A percentile compares a stretch with the other conserved stretches of the same genome.
phyloP scores from a whole-genome alignment of 2,329 filamentous ascomycete genomes.

The Aphanoascus verrucosus region DNA sequence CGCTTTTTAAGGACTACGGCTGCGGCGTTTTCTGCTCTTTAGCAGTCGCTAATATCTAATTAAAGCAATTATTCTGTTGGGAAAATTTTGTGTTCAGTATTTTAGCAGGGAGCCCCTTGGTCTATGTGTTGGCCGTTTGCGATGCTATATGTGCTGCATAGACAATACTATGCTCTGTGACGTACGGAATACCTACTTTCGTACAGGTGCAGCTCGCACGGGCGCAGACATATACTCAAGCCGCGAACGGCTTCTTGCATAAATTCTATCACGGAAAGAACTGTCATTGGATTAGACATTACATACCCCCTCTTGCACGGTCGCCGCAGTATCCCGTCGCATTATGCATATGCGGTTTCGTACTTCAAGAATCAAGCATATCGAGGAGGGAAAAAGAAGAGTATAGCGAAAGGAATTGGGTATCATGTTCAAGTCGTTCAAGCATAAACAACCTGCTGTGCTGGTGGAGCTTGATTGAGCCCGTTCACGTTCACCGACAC shows the following conservation, averaged over 20 bases:
- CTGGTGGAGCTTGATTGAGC: neutral
- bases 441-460: neutral
- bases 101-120: neutral
- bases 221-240: too few species aligned
- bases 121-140: too few species aligned
- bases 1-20: neutral
- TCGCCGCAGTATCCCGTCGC: too few species aligned
- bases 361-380: too few species aligned
- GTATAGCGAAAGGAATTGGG: too few species aligned
- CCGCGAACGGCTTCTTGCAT: too few species aligned
- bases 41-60: neutral
- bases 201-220: too few species aligned
- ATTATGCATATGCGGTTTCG: too few species aligned
- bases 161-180: neutral
- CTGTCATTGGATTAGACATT: neutral
- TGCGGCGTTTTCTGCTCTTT: neutral
- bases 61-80: neutral
- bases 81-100: neutral
- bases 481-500: constrained; percentile 6
- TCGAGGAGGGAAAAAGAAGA: neutral
- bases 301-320: neutral
- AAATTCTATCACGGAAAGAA: neutral
- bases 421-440: neutral
- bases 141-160: too few species aligned
- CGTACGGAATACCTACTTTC: too few species aligned